Evolutionary conservation across 371 early-diverging fungal species (phyloP).

Genomic region (Chytridiales sp.): DNA sequence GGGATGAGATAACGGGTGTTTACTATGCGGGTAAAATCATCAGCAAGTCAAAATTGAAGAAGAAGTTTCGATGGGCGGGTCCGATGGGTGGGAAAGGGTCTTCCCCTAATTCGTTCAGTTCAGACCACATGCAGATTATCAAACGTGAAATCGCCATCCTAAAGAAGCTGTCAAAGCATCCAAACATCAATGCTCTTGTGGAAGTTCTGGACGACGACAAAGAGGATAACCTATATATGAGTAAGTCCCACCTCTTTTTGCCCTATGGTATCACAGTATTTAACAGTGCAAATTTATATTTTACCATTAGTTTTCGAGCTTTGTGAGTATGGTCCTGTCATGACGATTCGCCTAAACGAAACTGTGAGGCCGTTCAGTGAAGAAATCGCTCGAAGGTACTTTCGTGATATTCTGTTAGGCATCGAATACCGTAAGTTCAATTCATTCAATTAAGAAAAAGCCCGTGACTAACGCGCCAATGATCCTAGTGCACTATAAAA

Average conservation of each 20-base stretch:
- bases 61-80: slow-evolving; percentile 44
- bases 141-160: slow-evolving; percentile 55
- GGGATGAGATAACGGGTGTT: slow-evolving; percentile 31
- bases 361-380: slow-evolving; percentile 44
- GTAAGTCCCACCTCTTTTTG: slow-evolving; percentile 31
- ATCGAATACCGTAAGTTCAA: slow-evolving; percentile 54
- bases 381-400: slow-evolving; percentile 47
- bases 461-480: not conserved
- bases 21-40: slow-evolving; percentile 60
- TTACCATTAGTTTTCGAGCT: slow-evolving; percentile 55
- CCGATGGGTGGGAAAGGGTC: not conserved
- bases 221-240: slow-evolving; percentile 59
- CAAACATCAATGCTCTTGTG: slow-evolving; percentile 51
- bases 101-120: not conserved
- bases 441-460: not conserved
- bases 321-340: slow-evolving; percentile 56
- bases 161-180: slow-evolving; percentile 57
- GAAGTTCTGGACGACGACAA: slow-evolving; percentile 58
- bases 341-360: slow-evolving; percentile 40
- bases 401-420: slow-evolving; percentile 55
- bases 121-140: slow-evolving; percentile 36
- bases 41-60: slow-evolving; percentile 47
- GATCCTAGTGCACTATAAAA: slow-evolving; percentile 47
- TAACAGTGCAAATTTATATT: not conserved
- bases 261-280: not conserved